phyloP scores from a whole-genome alignment of 2,329 filamentous ascomycete genomes.

The Phialophora chinensis region DNA sequence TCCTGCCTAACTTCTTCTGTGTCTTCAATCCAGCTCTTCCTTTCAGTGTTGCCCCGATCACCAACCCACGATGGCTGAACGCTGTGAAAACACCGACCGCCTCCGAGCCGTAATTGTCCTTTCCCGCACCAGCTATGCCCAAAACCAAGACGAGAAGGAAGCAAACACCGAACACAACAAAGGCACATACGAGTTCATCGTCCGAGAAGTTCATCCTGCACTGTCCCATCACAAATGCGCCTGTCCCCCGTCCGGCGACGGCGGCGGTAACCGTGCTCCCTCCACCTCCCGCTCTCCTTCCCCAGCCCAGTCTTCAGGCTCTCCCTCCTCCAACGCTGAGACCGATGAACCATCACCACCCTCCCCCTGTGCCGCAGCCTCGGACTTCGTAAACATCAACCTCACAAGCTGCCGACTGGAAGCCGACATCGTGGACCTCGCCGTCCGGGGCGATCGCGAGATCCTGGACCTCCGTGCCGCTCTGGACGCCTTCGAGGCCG shows the following conservation, averaged over 20 bases:
- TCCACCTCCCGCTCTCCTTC: no score
- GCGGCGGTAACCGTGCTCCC: background rate
- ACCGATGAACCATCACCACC: background rate
- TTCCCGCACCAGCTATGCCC: background rate
- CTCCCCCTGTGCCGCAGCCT: background rate
- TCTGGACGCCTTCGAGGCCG: background rate
- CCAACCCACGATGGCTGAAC: background rate
- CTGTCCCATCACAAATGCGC: background rate
- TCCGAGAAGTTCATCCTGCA: background rate
- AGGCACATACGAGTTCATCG: background rate
- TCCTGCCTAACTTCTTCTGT: background rate
- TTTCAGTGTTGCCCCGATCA: background rate
- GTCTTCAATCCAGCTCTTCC: background rate
- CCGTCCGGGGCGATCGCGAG: background rate
- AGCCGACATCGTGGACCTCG: background rate
- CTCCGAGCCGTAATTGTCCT: background rate
- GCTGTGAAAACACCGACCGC: background rate
- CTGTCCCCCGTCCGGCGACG: background rate
- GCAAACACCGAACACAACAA: constrained; percentile 8
- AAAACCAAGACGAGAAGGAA: constrained; percentile 1
- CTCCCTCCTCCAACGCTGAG: background rate
- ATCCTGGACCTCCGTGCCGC: background rate
- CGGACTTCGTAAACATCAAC: background rate
- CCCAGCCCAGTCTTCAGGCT: background rate
- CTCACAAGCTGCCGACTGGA: background rate